Base-by-base conservation (phyloP, 139 green algal genomes). In the Picocystis salinarum region DNA sequence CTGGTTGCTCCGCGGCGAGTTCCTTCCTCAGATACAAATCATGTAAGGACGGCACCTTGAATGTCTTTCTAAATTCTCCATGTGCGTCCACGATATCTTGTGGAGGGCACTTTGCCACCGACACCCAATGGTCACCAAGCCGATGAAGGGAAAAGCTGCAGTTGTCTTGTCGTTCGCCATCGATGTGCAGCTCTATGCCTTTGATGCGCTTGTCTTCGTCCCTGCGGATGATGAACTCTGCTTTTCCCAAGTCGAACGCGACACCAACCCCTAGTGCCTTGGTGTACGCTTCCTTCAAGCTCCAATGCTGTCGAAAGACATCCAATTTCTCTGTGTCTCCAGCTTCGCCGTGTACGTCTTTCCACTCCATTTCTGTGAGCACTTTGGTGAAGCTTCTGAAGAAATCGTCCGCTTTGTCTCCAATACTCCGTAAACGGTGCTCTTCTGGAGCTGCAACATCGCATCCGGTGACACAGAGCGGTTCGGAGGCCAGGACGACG, bases 251-350 rank as follows among this genome's bases (percentile, higher is more conserved):
- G 7, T 75, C 69, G 57, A 81, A 82, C 15, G 42, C 79, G 15
- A 91, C 20, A 0, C 79, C 79, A 42, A 74, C 60, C 1, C 79
- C 79, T 4, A 62, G 65, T 2, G 73, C 79, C 51, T 91, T 91
- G 7, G 81, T 66, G 50, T 73, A 77, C 0, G 79, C 72, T 61
- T 91, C 79, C 40, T 91, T 91, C 33, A 83, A 53, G 36, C 61
- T 73, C 79, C 79, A 91, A 22, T 67, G 53, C 25, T 48, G 46
- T 17, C 62, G 51, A 46, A 89, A 91, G 13, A 52, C 34, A 28
- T 80, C 64, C 42, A 61, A 48, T 6, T 54, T 57, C 5, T 50
- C 55, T 23, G 66, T 58, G 2, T 36, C 18, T 6, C 24, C 10
- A 1, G 47, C 60, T 4, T 20, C 40, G 0, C 17, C 23, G 0